Base-by-base conservation (phyloP, 768 basidiomycete species). In the Leccinum longicurvipes region DNA sequence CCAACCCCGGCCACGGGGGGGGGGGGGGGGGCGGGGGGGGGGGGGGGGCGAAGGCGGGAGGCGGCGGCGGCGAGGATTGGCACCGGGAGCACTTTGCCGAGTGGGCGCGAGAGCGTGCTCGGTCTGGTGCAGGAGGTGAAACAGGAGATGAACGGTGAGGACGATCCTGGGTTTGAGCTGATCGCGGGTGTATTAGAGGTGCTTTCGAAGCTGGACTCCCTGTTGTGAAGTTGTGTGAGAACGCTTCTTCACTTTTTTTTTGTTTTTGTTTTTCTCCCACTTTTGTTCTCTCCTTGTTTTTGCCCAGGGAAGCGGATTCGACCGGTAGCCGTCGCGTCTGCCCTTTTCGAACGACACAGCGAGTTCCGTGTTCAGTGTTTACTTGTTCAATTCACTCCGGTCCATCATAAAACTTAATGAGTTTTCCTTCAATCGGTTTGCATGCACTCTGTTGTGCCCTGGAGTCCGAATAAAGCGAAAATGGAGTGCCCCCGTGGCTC, bases 161-260 rank as follows among this genome's bases (percentile, higher is more conserved):
- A 89, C 65, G 96, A 98, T 70, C 72, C 88, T 45, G 86, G 85
- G 46, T 91, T 97, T 62, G 97, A 99, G 77, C 79, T 98, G 51
- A 77, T 98, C 10, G 91, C 92, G 6, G 93, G 92, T 0, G 94
- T 98, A 32, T 72, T 98, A 58, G 93, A 97, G 75, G 94, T 98
- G 45, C 82, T 97, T 60, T 88, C 89, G 50, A 89, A 93, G 71
- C 82, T 98, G 73, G 94, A 98, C 74, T 93, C 91, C 57, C 58
- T 71, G 19, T 50, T 71, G 61, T 71, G 44, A 45, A 9, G 39
- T 12, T 19, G 39, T 41, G 6, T 39, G 39, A 12, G 66, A 71
- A 27, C 39, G 10, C 17, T 23, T 41, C 39, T 41, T 41, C 19
- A n/a, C 9, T 41, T 21, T 12, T 32, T 32, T 32, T 41, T 6